Base-by-base conservation (phyloP, 2,329 filamentous ascomycete species). In the Scleromitrula shiraiana region DNA sequence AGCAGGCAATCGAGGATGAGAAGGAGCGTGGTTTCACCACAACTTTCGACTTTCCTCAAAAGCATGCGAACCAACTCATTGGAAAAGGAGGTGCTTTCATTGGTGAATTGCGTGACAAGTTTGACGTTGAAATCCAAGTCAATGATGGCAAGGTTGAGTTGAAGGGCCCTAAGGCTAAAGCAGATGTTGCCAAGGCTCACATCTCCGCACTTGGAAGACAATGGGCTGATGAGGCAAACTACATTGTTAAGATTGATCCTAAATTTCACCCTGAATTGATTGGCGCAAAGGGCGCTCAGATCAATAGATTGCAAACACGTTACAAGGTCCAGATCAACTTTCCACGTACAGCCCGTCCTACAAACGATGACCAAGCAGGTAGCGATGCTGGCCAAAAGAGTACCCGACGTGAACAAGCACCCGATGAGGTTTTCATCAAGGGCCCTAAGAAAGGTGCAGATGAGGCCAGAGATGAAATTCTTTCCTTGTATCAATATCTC, bases 301-400 rank as follows among this genome's bases (percentile, higher is more conserved):
- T 98, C 62, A 93, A 93, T 70, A 84, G 87, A 56, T 78, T 98
- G 20, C 90, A 98, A 68, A 88, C 83, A 48, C 85, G 90, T 39
- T 96, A 98, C 74, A 84, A 85, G 63, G 93, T 98, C 35, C 82
- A 90, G 54, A 93, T 98, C 59, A 91, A 96, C 70, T 98, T 98
- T 74, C 93, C 93, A 9, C 76, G 76, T 46, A 74, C 74, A 6
- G 70, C 71, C 33, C 87, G 89, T 64, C 72, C 75, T 41, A 69
- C 66, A 44, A 74, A 77, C 51, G 86, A 93, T 51, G 88, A 94
- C 49, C 77, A 82, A 50, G 78, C 81, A 12, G 77, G 77, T 53
- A 77, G 74, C 12, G 89, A 91, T 58, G 82, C 77, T 30, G 74
- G 75, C 23, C 85, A 82, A 54, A 85, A 91, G 50, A 71, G 72